phyloP scores from a whole-genome alignment of 495 filamentous ascomycete species.

The Aspergillus heteromorphus region DNA sequence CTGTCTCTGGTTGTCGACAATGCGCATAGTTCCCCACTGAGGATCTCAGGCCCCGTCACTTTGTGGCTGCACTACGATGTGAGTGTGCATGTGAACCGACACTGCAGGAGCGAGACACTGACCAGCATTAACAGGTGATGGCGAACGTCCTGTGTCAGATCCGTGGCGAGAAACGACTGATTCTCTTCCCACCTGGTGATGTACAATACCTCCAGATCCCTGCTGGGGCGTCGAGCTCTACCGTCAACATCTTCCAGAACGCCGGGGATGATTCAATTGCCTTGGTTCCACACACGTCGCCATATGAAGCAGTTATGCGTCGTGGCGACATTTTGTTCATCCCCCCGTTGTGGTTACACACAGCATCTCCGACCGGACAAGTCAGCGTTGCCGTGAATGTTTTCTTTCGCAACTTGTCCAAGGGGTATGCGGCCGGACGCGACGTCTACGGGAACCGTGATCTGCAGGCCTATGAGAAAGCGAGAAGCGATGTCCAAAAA shows the following conservation, averaged over 20 bases:
- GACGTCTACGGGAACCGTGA: conserved; percentile 91
- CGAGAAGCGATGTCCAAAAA: conserved; percentile 62
- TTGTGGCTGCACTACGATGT: conserved; percentile 96
- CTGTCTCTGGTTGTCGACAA: conserved; percentile 54
- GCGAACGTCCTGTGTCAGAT: conserved; percentile 86
- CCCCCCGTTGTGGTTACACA: conserved; percentile 79
- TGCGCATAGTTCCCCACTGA: conserved; percentile 72
- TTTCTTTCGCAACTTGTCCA: conserved; percentile 70
- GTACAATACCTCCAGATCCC: conserved; percentile 63
- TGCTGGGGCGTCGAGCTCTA: conserved; percentile 75
- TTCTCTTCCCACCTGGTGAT: conserved; percentile 75
- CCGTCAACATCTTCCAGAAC: conserved; percentile 58
- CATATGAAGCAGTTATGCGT: conserved; percentile 58
- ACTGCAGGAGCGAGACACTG: conserved; percentile 4
- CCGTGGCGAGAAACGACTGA: conserved; percentile 60
- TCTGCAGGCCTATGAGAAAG: conserved; percentile 76
- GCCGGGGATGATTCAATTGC: conserved; percentile 29
- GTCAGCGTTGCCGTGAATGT: conserved; percentile 76
- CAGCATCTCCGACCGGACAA: conserved; percentile 58
- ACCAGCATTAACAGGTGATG: conserved; percentile 56
- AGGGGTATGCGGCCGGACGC: conserved; percentile 65
- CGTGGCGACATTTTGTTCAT: conserved; percentile 76
- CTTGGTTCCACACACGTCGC: conserved; percentile 51
- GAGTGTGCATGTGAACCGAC: conserved; percentile 21
- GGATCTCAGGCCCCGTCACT: conserved; percentile 74